Conservation (phyloP, 768 basidiomycete genomes). For the Clitopilus hobsonii region DNA sequence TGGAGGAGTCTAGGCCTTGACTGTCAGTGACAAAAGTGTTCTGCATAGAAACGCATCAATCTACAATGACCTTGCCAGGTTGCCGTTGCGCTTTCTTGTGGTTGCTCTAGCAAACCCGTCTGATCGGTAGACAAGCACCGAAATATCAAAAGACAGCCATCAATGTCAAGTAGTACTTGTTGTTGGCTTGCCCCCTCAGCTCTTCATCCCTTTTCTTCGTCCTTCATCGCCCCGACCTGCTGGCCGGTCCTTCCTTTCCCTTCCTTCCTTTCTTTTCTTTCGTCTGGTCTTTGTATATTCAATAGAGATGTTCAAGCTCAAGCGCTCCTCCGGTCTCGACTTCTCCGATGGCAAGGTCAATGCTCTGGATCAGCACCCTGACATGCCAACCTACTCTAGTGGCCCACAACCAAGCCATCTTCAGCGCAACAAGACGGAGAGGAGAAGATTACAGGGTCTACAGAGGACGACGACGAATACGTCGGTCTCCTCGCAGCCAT, state of each 20-base stretch:
- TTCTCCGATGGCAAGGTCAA: slow-evolving; percentile 52
- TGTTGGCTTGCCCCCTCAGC: not conserved
- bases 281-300: slow-evolving; percentile 9
- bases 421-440: slow-evolving; percentile 84
- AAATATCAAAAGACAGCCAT: not conserved
- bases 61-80: too few relatives aligned
- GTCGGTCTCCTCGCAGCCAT: slow-evolving; percentile 18
- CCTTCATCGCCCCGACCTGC: slow-evolving; percentile 28
- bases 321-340: slow-evolving; percentile 61
- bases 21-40: not conserved
- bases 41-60: not conserved
- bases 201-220: slow-evolving; percentile 19
- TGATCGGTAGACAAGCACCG: not conserved
- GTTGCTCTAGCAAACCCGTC: not conserved
- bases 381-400: slow-evolving; percentile 28
- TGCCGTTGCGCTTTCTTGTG: not conserved
- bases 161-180: not conserved
- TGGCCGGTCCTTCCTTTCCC: slow-evolving; percentile 41
- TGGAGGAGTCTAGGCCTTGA: not conserved
- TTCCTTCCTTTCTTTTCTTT: slow-evolving; percentile 19
- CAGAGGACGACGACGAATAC: slow-evolving; percentile 52
- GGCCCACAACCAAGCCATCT: slow-evolving; percentile 43
- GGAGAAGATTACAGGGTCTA: slow-evolving; percentile 77
- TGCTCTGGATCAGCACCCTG: slow-evolving; percentile 50
- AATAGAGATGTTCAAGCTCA: slow-evolving; percentile 24